Percentiles rank a stretch among this genome's conserved stretches.
Evolutionary conservation across 2,329 filamentous ascomycete species (phyloP).

Genomic region (Colletotrichum godetiae): DNA sequence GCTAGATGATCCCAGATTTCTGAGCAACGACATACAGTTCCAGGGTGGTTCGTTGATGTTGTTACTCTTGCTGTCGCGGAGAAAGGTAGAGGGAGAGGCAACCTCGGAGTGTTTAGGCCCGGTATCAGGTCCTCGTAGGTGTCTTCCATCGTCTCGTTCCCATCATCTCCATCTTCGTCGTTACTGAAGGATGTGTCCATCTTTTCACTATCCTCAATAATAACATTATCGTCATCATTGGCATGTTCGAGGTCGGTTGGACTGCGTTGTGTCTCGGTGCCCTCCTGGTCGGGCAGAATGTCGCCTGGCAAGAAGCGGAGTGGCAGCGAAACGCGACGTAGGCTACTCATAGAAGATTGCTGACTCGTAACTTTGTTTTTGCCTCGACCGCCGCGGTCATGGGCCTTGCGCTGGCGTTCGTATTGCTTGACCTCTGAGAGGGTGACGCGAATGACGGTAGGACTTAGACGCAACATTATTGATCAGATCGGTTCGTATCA

Average conservation of each 20-base stretch:
- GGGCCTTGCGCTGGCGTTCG: not conserved
- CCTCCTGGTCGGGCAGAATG: not conserved
- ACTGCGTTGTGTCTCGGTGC: not conserved
- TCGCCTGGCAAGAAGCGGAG: not conserved
- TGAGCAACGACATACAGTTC: not conserved
- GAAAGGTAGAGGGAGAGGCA: constrained; percentile 44
- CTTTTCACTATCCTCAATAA: not conserved
- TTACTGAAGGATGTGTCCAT: not conserved
- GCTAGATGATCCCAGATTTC: not conserved
- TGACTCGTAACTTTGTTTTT: no score
- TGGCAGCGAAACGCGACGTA: not conserved
- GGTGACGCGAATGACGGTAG: constrained; percentile 52
- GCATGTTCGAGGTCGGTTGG: no score
- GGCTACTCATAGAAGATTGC: not conserved
- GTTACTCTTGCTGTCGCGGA: not conserved
- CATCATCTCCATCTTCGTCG: not conserved
- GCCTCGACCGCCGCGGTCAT: not conserved
- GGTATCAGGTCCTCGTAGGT: not conserved
- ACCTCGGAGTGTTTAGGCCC: constrained; percentile 18
- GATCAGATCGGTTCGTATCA: not conserved
- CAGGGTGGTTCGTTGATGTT: not conserved
- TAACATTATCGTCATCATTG: not conserved
- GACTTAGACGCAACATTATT: constrained; percentile 54
- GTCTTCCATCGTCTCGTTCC: not conserved
- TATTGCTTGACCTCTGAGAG: constrained; percentile 46